A percentile compares a stretch with the other conserved stretches of the same genome.
Evolutionary conservation across 192 early-diverging fungal species (phyloP).

Genomic region (Powellomyces hirtus): DNA sequence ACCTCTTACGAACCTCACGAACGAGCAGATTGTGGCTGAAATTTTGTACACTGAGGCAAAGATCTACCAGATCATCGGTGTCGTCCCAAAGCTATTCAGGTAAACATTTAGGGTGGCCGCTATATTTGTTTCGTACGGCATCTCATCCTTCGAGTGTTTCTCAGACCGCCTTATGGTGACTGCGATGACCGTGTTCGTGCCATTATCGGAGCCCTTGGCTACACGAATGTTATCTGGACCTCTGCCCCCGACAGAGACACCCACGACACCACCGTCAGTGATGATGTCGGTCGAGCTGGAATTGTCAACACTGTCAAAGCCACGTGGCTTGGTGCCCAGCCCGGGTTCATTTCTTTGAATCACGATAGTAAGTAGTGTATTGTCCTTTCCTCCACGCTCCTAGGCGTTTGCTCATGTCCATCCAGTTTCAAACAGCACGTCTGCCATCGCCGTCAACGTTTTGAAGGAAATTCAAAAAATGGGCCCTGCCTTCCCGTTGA

Average conservation of each 20-base stretch:
- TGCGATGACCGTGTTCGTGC: slow-evolving; percentile 70
- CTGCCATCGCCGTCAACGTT: slow-evolving; percentile 4
- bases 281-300: background rate
- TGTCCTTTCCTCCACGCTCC: background rate
- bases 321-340: slow-evolving; percentile 16
- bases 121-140: background rate
- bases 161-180: slow-evolving; percentile 56
- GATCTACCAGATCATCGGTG: slow-evolving; percentile 41
- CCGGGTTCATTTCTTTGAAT: slow-evolving; percentile 25
- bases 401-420: background rate
- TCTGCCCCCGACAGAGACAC: background rate
- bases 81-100: slow-evolving; percentile 50
- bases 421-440: background rate
- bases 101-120: slow-evolving; percentile 24
- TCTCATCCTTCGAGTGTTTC: background rate
- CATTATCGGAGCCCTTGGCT: slow-evolving; percentile 59
- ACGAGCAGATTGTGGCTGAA: slow-evolving; percentile 68
- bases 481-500: slow-evolving; percentile 11
- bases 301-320: background rate
- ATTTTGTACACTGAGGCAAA: slow-evolving; percentile 49
- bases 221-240: slow-evolving; percentile 39
- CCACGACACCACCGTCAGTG: background rate
- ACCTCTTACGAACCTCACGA: slow-evolving; percentile 57
- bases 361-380: slow-evolving; percentile 12
- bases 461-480: background rate